Conservation (phyloP, 371 early-diverging fungal species). For the Lichtheimia ramosa region DNA sequence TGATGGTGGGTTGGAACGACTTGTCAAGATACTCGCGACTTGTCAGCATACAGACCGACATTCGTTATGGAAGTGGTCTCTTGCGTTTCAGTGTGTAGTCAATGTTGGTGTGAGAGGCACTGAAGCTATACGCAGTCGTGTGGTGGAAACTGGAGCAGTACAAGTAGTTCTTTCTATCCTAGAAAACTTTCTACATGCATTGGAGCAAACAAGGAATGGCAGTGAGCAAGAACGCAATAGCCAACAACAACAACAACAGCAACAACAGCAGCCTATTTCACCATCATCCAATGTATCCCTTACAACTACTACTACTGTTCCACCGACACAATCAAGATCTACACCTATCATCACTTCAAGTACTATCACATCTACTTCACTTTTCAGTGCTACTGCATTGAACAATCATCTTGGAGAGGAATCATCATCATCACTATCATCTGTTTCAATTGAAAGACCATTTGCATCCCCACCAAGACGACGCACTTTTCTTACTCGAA, state of each 20-base stretch:
- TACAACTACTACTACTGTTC: not conserved
- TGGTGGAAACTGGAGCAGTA: slow-evolving; percentile 83
- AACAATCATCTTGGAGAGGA: not conserved
- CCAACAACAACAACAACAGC: slow-evolving; percentile 15
- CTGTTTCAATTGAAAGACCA: not conserved
- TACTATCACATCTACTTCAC: not conserved
- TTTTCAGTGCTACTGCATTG: not conserved
- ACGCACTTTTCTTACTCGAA: slow-evolving; percentile 23
- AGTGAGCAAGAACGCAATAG: slow-evolving; percentile 46
- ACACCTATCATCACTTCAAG: slow-evolving; percentile 28
- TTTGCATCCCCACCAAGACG: slow-evolving; percentile 19
- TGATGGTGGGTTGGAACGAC: slow-evolving; percentile 85
- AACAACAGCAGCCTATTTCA: slow-evolving; percentile 1
- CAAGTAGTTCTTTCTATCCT: slow-evolving; percentile 76
- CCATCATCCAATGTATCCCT: not conserved
- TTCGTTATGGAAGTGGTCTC: slow-evolving; percentile 76
- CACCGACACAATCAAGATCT: slow-evolving; percentile 26
- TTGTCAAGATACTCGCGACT: slow-evolving; percentile 69
- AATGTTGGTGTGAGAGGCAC: slow-evolving; percentile 85
- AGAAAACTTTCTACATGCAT: slow-evolving; percentile 61
- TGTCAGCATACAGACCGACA: slow-evolving; percentile 62
- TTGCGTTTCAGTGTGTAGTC: slow-evolving; percentile 81
- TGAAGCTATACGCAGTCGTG: slow-evolving; percentile 71
- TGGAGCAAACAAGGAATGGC: slow-evolving; percentile 61
- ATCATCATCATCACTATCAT: slow-evolving; percentile 1